Conservation (phyloP, 768 basidiomycete species). For the Lactarius psammicola region DNA sequence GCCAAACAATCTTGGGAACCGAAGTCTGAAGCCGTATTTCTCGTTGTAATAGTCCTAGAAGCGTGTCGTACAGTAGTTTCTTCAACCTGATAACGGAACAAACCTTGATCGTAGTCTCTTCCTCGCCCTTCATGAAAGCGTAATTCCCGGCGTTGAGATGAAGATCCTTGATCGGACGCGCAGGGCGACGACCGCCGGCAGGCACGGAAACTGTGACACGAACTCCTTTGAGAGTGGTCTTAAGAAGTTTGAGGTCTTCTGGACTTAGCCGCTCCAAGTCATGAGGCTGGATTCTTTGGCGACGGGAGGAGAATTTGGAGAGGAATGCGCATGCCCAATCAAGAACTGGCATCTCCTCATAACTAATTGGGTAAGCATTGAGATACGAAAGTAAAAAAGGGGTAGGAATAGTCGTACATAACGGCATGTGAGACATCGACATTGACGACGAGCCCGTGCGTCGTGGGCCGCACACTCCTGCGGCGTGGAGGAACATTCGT, state of each 20-base stretch:
- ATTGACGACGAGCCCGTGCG: conserved; percentile 21
- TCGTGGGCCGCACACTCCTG: conserved; percentile 26
- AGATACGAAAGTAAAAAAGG: not conserved
- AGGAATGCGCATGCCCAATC: conserved; percentile 23
- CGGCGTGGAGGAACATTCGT: not conserved
- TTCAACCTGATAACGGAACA: not conserved
- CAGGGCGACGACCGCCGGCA: not conserved
- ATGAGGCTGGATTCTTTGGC: not conserved
- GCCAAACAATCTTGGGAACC: conserved; percentile 19
- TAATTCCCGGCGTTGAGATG: conserved; percentile 4
- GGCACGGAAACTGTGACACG: conserved; percentile 21
- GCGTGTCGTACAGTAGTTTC: not conserved
- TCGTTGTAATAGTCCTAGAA: conserved; percentile 20
- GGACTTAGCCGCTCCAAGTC: conserved; percentile 16
- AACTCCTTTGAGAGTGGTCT: conserved; percentile 14
- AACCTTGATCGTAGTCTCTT: conserved; percentile 21
- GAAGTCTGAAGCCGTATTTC: conserved; percentile 19
- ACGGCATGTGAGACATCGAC: conserved; percentile 25
- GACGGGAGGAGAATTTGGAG: conserved; percentile 12
- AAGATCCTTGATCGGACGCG: conserved; percentile 27
- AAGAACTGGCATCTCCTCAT: conserved; percentile 24
- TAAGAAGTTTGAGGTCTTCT: conserved; percentile 17
- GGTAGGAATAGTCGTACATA: conserved; percentile 4
- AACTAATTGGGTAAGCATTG: conserved; percentile 5
- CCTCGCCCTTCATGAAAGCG: conserved; percentile 20